Conservation (phyloP, 768 basidiomycete genomes). For the Lactarius tabidus region DNA sequence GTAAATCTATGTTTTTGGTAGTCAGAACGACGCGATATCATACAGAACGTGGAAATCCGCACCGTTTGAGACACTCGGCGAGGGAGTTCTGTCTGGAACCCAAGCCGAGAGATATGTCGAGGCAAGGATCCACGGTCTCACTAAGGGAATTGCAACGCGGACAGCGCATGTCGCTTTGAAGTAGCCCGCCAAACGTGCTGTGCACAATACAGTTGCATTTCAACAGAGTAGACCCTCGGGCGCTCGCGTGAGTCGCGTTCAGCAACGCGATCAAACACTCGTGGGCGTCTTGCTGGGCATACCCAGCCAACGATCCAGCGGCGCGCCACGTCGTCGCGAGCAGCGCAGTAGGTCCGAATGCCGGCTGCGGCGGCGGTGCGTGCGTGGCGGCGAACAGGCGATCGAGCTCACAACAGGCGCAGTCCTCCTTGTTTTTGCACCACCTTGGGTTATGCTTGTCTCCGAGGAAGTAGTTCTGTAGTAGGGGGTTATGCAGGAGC, state of each 20-base stretch:
- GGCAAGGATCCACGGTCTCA: conserved; percentile 80
- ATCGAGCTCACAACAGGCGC: conserved; percentile 94
- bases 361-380: conserved; percentile 39
- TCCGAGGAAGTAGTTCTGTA: conserved; percentile 84
- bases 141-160: conserved; percentile 77
- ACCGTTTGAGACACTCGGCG: conserved; percentile 72
- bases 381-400: conserved; percentile 70
- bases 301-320: conserved; percentile 79
- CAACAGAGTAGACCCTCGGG: conserved; percentile 67
- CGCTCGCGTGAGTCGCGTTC: conserved; percentile 82
- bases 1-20: conserved; percentile 56
- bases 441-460: conserved; percentile 79
- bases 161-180: conserved; percentile 89
- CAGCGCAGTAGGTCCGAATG: conserved; percentile 80
- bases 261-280: conserved; percentile 80
- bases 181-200: conserved; percentile 78
- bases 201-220: conserved; percentile 91
- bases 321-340: conserved; percentile 79
- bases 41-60: conserved; percentile 16
- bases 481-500: conserved; percentile 83
- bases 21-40: conserved; percentile 11
- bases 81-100: conserved; percentile 60
- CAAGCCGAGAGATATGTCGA: conserved; percentile 88
- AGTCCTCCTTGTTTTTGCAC: conserved; percentile 68
- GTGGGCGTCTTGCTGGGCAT: conserved; percentile 94